A percentile compares a stretch with the other conserved stretches of the same genome.
phyloP scores from a whole-genome alignment of 2,329 filamentous ascomycete species.

The Berkeleyomyces rouxiae region DNA sequence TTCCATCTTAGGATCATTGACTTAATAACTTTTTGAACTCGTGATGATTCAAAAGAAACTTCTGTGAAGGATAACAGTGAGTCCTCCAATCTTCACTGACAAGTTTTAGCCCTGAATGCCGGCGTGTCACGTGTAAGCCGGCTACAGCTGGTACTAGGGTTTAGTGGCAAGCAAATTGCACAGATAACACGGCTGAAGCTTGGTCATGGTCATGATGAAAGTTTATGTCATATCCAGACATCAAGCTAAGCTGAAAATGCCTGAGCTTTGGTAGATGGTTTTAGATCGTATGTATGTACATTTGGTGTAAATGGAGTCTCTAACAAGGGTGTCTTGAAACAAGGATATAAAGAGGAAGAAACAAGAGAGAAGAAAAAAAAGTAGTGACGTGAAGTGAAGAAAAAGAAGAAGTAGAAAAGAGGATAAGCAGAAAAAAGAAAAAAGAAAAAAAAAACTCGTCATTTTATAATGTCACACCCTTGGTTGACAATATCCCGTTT shows the following conservation, averaged over 20 bases:
- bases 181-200: background rate
- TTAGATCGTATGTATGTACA: background rate
- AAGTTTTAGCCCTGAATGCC: background rate
- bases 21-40: too few relatives aligned
- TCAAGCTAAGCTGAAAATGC: background rate
- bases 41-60: too few relatives aligned
- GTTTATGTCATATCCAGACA: background rate
- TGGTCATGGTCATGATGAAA: background rate
- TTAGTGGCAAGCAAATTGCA: background rate
- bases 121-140: background rate
- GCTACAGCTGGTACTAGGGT: background rate
- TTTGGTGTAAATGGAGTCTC: too few relatives aligned
- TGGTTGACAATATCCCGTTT: background rate
- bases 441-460: background rate
- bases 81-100: too few relatives aligned
- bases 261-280: background rate
- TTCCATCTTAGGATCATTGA: too few relatives aligned
- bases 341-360: background rate
- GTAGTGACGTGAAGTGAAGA: background rate
- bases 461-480: background rate
- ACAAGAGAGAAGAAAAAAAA: background rate
- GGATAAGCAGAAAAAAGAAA: background rate
- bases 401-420: background rate
- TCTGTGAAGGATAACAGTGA: too few relatives aligned
- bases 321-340: background rate